Base-by-base conservation (phyloP, 371 early-diverging fungal genomes). In the Circinella minor region DNA sequence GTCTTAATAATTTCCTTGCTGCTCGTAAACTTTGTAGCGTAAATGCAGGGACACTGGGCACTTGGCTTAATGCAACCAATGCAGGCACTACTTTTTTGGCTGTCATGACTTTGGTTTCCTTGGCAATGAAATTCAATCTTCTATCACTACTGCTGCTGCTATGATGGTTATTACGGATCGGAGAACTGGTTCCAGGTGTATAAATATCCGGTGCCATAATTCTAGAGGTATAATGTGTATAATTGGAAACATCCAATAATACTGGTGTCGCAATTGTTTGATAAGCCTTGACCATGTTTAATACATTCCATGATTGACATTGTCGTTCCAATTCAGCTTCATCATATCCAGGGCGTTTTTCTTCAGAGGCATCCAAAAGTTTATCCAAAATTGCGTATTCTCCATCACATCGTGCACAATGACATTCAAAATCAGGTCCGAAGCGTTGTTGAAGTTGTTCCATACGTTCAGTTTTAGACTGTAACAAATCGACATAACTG, bases 401-500 rank as follows among this genome's bases (percentile, higher is more conserved):
- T 47, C 74, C 74, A 15, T 68, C 60, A 48, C 83, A 82, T 5
- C 83, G 77, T 17, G 63, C 43, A 55, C 83, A 82, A 38, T 66
- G 59, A 57, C 83, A 82, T 1, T 57, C 69, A 66, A 60, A 80
- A 9, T 70, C 66, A 3, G 38, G 61, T 4, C 83, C 83, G 46
- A 82, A 82, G 10, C 72, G 73, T 15, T 81, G 84, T 20, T 69
- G 66, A 2, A 95, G 80, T 4, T 75, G 74, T 37, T 70, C 70
- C 13, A 79, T 78, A 9, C 96, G 79, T 63, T 85, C 84, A 43
- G 61, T 39, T 13, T 88, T 84, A 54, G 88, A 84, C 4, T 76
- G 70, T 55, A 90, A 78, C 4, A 87, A 75, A 71, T 96, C 94
- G 15, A 90, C 84, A 77, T 96, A 96, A 4, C 91, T 77, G 6